A percentile compares a stretch with the other conserved stretches of the same genome.
These are phyloP conservation scores for Pseudogymnoascus sp. DNA, from an alignment of 2,329 filamentous ascomycete species.

Conservation along the genomic window DNA sequence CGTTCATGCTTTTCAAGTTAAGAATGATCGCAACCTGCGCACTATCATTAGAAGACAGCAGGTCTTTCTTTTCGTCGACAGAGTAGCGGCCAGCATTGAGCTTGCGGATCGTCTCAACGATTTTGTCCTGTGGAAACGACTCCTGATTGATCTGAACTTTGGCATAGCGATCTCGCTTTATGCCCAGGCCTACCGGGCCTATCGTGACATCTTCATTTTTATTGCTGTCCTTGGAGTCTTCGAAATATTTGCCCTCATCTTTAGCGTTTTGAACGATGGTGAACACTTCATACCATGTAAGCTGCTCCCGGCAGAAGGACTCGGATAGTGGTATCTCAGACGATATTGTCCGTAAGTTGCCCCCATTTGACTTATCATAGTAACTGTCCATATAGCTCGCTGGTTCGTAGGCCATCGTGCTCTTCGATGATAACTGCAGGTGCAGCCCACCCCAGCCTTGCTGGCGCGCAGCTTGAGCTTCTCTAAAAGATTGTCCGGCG, in stretches of 20 bases:
- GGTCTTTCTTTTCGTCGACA: constrained; percentile 22
- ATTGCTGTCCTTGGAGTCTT: background rate
- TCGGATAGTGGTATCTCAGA: constrained; percentile 18
- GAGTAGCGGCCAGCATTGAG: constrained; percentile 19
- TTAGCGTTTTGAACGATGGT: constrained; percentile 13
- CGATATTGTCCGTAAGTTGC: too few relatives aligned
- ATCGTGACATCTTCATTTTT: background rate
- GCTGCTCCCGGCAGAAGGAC: constrained; percentile 19
- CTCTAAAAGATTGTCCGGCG: background rate
- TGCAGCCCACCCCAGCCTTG: background rate
- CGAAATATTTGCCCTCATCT: background rate
- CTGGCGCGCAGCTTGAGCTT: background rate
- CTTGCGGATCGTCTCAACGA: constrained; percentile 21
- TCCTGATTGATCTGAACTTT: constrained; percentile 18
- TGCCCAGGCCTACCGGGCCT: background rate
- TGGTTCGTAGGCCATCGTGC: too few relatives aligned
- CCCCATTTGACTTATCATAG: too few relatives aligned
- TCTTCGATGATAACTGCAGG: background rate
- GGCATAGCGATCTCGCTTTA: constrained; percentile 23
- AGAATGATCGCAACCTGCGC: constrained; percentile 23
- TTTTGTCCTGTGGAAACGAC: constrained; percentile 21
- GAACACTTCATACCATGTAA: constrained; percentile 22
- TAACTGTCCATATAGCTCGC: too few relatives aligned
- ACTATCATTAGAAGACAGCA: constrained; percentile 21
- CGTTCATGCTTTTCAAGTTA: constrained; percentile 19